These are phyloP conservation scores for Daedaleopsis sinensis DNA, from an alignment of 768 basidiomycete species.

Conservation along the genomic window DNA sequence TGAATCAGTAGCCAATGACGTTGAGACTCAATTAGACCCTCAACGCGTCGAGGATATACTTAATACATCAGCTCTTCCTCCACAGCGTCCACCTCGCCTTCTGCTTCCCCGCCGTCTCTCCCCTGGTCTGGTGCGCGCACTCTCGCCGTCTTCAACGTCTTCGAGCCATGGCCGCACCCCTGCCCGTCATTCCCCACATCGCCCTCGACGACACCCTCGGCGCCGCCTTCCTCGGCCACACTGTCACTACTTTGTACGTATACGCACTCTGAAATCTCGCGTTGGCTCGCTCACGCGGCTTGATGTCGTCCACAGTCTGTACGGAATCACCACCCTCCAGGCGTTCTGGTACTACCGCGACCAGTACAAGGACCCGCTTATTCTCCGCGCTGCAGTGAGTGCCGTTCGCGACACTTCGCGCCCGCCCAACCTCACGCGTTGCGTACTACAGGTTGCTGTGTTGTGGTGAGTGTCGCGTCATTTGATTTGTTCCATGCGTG, in stretches of 20 bases:
- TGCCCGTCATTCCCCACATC: not conserved
- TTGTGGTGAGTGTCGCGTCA: not conserved
- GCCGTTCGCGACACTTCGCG: not conserved
- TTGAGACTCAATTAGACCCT: too few species aligned
- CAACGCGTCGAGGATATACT: too few species aligned
- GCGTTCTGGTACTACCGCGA: constrained; percentile 11
- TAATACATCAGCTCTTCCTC: too few species aligned
- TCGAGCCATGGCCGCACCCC: not conserved
- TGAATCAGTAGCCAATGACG: too few species aligned
- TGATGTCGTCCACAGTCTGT: constrained; percentile 5
- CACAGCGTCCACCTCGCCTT: too few species aligned
- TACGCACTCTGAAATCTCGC: not conserved
- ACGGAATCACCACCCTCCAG: constrained; percentile 19
- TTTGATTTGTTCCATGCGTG: too few species aligned
- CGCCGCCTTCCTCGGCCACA: constrained; percentile 23
- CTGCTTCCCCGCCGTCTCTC: too few species aligned
- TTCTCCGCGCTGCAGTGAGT: constrained; percentile 4
- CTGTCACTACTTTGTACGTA: constrained; percentile 18
- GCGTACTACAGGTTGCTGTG: not conserved
- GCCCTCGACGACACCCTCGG: constrained; percentile 22
- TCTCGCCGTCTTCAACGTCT: too few species aligned
- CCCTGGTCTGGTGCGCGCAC: too few species aligned
- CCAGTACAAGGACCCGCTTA: not conserved
- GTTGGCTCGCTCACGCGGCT: not conserved
- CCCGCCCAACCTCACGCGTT: not conserved